phyloP scores from a whole-genome alignment of 192 early-diverging fungal genomes.

The Coemansia sp. region DNA sequence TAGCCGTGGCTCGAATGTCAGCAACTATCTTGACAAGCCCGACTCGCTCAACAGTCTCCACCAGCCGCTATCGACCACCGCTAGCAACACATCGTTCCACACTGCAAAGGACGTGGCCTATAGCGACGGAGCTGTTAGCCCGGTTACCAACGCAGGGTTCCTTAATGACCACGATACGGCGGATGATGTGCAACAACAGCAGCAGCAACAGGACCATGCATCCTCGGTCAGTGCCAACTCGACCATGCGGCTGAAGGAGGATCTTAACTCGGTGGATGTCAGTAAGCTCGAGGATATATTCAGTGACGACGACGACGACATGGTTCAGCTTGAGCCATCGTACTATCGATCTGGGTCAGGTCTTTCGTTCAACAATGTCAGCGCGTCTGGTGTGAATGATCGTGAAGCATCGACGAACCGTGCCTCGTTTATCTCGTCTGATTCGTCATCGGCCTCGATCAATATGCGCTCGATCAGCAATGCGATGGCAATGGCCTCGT shows the following conservation, averaged over 20 bases:
- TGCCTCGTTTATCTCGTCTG: slow-evolving; percentile 11
- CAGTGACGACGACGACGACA: slow-evolving; percentile 50
- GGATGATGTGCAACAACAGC: slow-evolving; percentile 1
- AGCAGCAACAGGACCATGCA: neutral
- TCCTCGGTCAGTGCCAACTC: slow-evolving; percentile 11
- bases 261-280: slow-evolving; percentile 26
- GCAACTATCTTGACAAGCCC: slow-evolving; percentile 11
- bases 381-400: neutral
- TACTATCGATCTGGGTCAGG: slow-evolving; percentile 43
- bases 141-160: neutral
- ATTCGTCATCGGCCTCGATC: slow-evolving; percentile 29
- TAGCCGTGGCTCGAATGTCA: slow-evolving; percentile 15
- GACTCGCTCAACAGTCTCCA: slow-evolving; percentile 10
- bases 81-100: slow-evolving; percentile 39
- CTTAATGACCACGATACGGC: neutral
- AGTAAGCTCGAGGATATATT: slow-evolving; percentile 49
- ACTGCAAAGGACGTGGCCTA: slow-evolving; percentile 25
- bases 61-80: slow-evolving; percentile 23
- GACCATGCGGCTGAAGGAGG: slow-evolving; percentile 45
- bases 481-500: slow-evolving; percentile 19
- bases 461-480: slow-evolving; percentile 44
- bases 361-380: slow-evolving; percentile 14
- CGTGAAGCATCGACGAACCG: neutral
- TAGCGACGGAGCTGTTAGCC: slow-evolving; percentile 22
- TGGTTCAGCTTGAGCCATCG: slow-evolving; percentile 48